A percentile compares a stretch with the other conserved stretches of the same genome.
Conservation (phyloP, 371 early-diverging fungal species). For the Mucor sp. region DNA sequence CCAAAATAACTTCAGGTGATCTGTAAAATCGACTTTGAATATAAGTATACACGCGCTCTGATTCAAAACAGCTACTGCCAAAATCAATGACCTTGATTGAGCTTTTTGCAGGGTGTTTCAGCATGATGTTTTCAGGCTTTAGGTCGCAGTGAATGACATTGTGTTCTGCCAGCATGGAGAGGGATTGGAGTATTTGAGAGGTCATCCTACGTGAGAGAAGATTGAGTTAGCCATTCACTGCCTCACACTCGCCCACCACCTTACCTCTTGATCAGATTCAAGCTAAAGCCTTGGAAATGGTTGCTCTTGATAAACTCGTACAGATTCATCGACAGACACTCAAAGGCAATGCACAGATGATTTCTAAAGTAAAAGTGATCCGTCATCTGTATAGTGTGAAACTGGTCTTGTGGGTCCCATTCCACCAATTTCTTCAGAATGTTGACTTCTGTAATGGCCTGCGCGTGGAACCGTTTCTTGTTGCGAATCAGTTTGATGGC, state of each 20-base stretch:
- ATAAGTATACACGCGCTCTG: slow-evolving; percentile 87
- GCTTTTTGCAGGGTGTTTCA: slow-evolving; percentile 56
- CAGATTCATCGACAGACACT: slow-evolving; percentile 84
- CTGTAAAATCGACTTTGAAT: slow-evolving; percentile 97
- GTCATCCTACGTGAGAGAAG: slow-evolving; percentile 47
- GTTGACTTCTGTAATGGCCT: slow-evolving; percentile 85
- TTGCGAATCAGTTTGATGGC: slow-evolving; percentile 92
- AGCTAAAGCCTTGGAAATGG: slow-evolving; percentile 79
- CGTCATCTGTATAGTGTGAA: slow-evolving; percentile 73
- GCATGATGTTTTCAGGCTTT: slow-evolving; percentile 86
- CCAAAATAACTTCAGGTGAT: slow-evolving; percentile 96
- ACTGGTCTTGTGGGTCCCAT: slow-evolving; percentile 66
- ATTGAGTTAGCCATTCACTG: no score
- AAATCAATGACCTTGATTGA: slow-evolving; percentile 93
- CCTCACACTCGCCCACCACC: background rate
- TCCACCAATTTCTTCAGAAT: slow-evolving; percentile 67
- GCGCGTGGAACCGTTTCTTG: slow-evolving; percentile 85
- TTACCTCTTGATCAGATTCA: slow-evolving; percentile 62
- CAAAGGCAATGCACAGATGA: slow-evolving; percentile 90
- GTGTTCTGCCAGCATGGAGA: slow-evolving; percentile 62
- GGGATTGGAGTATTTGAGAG: slow-evolving; percentile 74
- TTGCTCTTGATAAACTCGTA: slow-evolving; percentile 90
- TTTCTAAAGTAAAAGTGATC: slow-evolving; percentile 84
- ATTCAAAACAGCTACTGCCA: slow-evolving; percentile 82
- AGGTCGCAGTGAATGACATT: slow-evolving; percentile 90